Evolutionary conservation across 2,329 filamentous ascomycete species (phyloP).

Genomic region (Clonostachys chloroleuca): DNA sequence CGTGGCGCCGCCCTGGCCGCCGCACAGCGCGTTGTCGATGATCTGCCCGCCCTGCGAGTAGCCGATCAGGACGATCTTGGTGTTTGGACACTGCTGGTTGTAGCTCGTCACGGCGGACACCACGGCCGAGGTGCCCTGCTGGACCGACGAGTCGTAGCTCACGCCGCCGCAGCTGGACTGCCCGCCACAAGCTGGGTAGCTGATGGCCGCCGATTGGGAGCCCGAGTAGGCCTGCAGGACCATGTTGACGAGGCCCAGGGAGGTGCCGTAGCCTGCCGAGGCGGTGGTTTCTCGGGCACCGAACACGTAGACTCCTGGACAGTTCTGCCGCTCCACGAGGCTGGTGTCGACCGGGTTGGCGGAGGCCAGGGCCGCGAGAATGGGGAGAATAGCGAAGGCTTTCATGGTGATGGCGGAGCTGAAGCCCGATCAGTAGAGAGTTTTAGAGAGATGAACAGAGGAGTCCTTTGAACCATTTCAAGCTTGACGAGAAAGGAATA

Average conservation of each 20-base stretch:
- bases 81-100: conserved; percentile 49
- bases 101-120: conserved; percentile 55
- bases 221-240: conserved; percentile 42
- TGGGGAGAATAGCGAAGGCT: background rate
- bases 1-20: conserved; percentile 26
- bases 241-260: conserved; percentile 42
- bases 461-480: too few relatives aligned
- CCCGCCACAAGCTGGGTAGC: conserved; percentile 60
- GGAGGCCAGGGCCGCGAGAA: background rate
- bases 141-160: conserved; percentile 54
- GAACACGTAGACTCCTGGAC: conserved; percentile 37
- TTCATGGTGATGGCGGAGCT: background rate
- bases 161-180: conserved; percentile 51
- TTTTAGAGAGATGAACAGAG: too few relatives aligned
- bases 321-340: conserved; percentile 8
- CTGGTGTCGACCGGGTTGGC: background rate
- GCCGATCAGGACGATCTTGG: conserved; percentile 55
- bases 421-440: too few relatives aligned
- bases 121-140: conserved; percentile 53
- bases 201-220: conserved; percentile 48
- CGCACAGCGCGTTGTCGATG: conserved; percentile 59
- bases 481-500: too few relatives aligned
- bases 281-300: conserved; percentile 44
- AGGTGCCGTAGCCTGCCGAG: conserved; percentile 45
- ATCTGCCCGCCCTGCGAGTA: conserved; percentile 63